A percentile compares a stretch with the other conserved stretches of the same genome.
These are phyloP conservation scores for Fomitopsis serialis DNA, from an alignment of 768 basidiomycete species.

Conservation along the genomic window DNA sequence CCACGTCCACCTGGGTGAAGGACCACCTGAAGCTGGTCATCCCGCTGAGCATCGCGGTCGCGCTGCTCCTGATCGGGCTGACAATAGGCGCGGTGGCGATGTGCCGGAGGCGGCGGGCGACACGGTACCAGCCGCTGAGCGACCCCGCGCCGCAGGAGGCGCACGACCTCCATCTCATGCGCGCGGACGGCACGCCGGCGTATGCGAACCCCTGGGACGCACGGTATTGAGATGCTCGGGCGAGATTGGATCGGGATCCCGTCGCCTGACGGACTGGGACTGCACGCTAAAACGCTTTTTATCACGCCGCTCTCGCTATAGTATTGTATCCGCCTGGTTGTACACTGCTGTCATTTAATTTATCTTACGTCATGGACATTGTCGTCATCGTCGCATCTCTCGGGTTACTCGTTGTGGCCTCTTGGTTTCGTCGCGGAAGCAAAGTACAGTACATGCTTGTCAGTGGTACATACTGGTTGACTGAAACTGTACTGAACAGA, in stretches of 20 bases:
- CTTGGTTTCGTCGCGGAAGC: too few relatives aligned
- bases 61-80: constrained; percentile 47
- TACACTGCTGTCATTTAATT: not conserved
- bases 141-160: constrained; percentile 26
- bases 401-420: too few relatives aligned
- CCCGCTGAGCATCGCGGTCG: constrained; percentile 64
- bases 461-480: too few relatives aligned
- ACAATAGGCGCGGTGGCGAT: constrained; percentile 19
- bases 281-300: too few relatives aligned
- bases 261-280: too few relatives aligned
- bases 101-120: constrained; percentile 9
- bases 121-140: constrained; percentile 24
- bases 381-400: too few relatives aligned
- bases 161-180: constrained; percentile 22
- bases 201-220: constrained; percentile 24
- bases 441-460: too few relatives aligned
- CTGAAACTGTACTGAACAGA: too few relatives aligned
- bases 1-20: constrained; percentile 21
- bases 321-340: not conserved
- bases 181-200: not conserved
- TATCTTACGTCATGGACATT: not conserved
- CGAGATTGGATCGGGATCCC: too few relatives aligned
- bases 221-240: constrained; percentile 9
- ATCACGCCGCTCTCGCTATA: not conserved
- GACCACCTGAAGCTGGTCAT: constrained; percentile 60